Base-by-base conservation (phyloP, 2,329 filamentous ascomycete genomes). In the Ascosphaera acerosa region DNA sequence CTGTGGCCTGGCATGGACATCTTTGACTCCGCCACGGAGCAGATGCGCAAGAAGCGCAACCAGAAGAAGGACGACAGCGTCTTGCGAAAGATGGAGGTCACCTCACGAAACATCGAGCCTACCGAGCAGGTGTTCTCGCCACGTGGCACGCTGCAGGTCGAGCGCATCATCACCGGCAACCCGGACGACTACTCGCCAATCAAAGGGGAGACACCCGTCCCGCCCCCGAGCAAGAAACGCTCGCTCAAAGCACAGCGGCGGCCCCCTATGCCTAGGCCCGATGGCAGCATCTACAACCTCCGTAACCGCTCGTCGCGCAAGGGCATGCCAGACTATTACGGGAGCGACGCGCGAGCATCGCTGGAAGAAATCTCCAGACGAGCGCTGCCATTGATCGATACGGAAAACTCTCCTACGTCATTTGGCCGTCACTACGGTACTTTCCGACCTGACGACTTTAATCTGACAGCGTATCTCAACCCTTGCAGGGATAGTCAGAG, bases 1-100 rank as follows among this genome's bases (percentile, higher is more conserved):
- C 40, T 53, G 20, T 61, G 55, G 54, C 58, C 58, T 16, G 58
- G 58, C 14, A 62, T 62, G 58, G 53, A 55, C 7, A 45, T 61
- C 18, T 62, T 61, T 37, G 58, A 62, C 41, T 57, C 58, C 18
- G 58, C 58, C 10, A 58, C 57, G 0, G 45, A 52, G 33, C 50
- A 57, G 32, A 59, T 58, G 52, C 54, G 51, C 37, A 51, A 53
- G 27, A 57, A 52, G 35, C 53, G 58, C 25, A 62, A 62, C 34
- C 58, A 62, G 40, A 61, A 58, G 39, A 62, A 62, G 37, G 56
- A 61, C 29, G 47, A 46, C 9, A 52, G 46, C 18, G 48, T 55
- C 15, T 32, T 61, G 29, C 55, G 47, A 37, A 49, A 46, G 37
- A 58, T 62, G 56, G 50, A 60, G 37, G 47, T 41, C 32, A 52